Conservation (phyloP, 2,329 filamentous ascomycete genomes). For the Sporothrix euskadiensis region DNA sequence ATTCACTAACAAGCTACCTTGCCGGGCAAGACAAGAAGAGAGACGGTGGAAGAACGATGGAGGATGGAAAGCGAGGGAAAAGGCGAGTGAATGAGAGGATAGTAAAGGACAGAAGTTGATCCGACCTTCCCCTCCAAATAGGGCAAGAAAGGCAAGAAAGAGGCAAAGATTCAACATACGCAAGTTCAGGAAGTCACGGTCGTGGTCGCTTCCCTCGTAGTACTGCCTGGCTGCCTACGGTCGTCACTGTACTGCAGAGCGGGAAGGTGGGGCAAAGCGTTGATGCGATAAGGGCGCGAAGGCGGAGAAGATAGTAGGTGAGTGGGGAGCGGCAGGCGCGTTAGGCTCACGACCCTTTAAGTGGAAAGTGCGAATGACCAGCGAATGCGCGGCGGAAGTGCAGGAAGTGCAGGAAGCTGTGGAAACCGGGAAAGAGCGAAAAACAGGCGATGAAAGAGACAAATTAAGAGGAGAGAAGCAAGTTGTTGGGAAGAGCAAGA, state of each 20-base stretch:
- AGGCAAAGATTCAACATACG: constrained; percentile 17
- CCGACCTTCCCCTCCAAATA: not conserved
- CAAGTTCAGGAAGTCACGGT: not conserved
- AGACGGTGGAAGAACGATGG: not conserved
- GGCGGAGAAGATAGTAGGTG: not conserved
- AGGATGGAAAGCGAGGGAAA: not conserved
- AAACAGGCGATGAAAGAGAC: not conserved
- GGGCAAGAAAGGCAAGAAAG: not conserved
- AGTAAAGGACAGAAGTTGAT: not conserved
- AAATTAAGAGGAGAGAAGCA: not conserved
- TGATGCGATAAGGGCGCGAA: constrained; percentile 20
- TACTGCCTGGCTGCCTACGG: constrained; percentile 21
- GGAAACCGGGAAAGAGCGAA: not conserved
- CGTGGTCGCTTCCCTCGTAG: constrained; percentile 8
- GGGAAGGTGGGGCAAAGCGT: constrained; percentile 24
- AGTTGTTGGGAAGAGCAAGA: not conserved
- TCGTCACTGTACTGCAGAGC: not conserved
- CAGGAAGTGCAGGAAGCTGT: not conserved
- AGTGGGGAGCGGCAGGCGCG: constrained; percentile 21
- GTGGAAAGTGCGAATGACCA: constrained; percentile 5
- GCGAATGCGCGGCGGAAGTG: not conserved
- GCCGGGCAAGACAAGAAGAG: not conserved
- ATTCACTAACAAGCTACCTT: constrained; percentile 27
- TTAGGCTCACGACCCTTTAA: not conserved
- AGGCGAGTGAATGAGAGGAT: constrained; percentile 4